Evolutionary conservation across 2,329 filamentous ascomycete species (phyloP), one percentile per base, ranked within the genome.

Genomic region (Meredithiella fracta): DNA sequence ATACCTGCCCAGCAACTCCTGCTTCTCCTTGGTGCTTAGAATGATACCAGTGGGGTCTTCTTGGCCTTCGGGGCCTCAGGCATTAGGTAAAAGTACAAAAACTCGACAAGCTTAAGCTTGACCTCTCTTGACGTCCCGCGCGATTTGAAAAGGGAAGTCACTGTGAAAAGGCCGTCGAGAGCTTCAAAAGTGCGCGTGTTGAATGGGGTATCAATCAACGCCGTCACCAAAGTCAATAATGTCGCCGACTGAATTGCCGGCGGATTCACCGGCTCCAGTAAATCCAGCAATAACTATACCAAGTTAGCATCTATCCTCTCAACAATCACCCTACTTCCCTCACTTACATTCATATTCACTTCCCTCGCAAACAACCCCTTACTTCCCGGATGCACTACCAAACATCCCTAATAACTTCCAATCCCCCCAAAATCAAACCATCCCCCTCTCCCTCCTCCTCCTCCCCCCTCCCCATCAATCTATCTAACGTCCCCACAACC

Each of bases 51-150:
- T 22, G 17, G 53, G 66, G 49, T 67, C 69, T 59, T 67, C 67
- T 60, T 65, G 58, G 70, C 70, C 20, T 76, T 72, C 47, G 76
- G 82, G 0, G 79, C 80, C 70, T 98, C 92, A 53, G 91, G 90
- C 84, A 97, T 95, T 62, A 98, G 82, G 69, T 97, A 98, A 69
- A 97, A 97, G 73, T 97, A 97, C 53, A 98, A 72, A 66, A 97
- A 97, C 68, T 97, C 92, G 62, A 96, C 83, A n/a, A 94, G 80
- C 68, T 94, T 92, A 65, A 95, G 79, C 72, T 95, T 96, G 61
- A 97, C 90, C 63, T 91, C 86, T 60, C 88, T 82, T 23, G 82
- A 82, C 2, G 91, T 96, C 61, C 82, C 80, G 59, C 88, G 82
- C 60, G 85, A 86, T 69, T 94, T 94, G 78, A 97, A 96, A 52